phyloP scores from a whole-genome alignment of 345 rosid genomes.

The Combretum micranthum region DNA sequence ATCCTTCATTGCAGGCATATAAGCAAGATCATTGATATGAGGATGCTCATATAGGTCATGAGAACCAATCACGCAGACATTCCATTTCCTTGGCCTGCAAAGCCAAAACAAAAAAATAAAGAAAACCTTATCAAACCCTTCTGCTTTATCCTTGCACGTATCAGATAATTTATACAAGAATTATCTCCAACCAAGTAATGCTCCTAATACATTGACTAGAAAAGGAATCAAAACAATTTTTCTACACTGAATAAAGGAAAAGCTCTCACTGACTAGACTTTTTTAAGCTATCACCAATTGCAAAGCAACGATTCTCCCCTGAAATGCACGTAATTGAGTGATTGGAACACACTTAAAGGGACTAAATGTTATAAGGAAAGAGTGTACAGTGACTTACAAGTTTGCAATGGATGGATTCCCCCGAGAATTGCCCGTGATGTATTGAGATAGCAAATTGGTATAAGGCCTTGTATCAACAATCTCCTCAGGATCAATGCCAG shows the following conservation, averaged over 20 bases:
- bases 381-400: constrained; percentile 41
- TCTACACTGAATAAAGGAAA: no score
- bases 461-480: constrained; percentile 88
- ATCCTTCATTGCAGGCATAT: constrained; percentile 83
- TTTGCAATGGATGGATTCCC: constrained; percentile 73
- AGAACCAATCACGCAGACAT: constrained; percentile 84
- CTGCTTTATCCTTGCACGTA: no score
- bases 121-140: no score
- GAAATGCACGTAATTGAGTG: no score
- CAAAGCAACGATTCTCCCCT: background rate
- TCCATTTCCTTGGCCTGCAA: constrained; percentile 94
- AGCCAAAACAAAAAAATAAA: no score
- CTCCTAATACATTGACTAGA: no score
- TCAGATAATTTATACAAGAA: no score
- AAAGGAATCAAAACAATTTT: no score
- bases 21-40: constrained; percentile 93
- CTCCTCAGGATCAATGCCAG: constrained; percentile 87
- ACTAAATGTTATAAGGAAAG: no score
- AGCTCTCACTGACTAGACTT: no score
- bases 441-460: constrained; percentile 67
- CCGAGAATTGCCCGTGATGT: constrained; percentile 58
- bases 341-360: no score
- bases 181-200: no score
- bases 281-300: background rate
- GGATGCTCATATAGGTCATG: constrained; percentile 98